Conservation (phyloP, 371 early-diverging fungal genomes). For the Mortierella sp. region DNA sequence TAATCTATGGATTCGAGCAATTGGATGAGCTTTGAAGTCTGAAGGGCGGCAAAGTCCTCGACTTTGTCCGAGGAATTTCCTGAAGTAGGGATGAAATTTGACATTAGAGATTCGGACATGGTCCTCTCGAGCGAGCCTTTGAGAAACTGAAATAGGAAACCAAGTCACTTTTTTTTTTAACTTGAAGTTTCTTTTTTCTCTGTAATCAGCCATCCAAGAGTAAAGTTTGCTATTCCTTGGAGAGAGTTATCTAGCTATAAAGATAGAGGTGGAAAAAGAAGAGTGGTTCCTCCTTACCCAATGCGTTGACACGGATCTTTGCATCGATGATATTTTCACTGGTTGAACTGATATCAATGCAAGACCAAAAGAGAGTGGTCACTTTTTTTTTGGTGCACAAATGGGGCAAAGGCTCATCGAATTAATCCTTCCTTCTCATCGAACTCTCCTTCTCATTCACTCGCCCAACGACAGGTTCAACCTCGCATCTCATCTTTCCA, state of each 20-base stretch:
- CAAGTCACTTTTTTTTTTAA: no score
- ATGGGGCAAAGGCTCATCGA: background rate
- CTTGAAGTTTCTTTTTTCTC: no score
- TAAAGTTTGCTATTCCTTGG: no score
- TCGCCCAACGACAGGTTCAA: background rate
- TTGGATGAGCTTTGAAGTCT: constrained; percentile 13
- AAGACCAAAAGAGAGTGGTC: background rate
- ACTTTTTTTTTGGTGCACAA: background rate
- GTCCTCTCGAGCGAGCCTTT: no score
- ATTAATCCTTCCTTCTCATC: background rate
- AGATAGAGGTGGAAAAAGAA: no score
- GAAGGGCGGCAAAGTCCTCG: constrained; percentile 21
- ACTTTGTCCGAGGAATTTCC: background rate
- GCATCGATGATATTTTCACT: no score
- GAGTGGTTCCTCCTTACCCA: no score
- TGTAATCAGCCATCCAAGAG: no score
- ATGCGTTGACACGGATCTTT: no score
- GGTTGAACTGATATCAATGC: no score
- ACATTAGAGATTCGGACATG: background rate
- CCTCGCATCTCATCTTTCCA: background rate
- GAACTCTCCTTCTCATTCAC: background rate
- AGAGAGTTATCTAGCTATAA: no score
- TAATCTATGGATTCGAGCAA: constrained; percentile 31
- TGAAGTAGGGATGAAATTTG: constrained; percentile 1
- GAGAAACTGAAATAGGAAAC: no score